Evolutionary conservation across 345 rosid species (phyloP).

Genomic region (Eucalyptus erythrocorys): DNA sequence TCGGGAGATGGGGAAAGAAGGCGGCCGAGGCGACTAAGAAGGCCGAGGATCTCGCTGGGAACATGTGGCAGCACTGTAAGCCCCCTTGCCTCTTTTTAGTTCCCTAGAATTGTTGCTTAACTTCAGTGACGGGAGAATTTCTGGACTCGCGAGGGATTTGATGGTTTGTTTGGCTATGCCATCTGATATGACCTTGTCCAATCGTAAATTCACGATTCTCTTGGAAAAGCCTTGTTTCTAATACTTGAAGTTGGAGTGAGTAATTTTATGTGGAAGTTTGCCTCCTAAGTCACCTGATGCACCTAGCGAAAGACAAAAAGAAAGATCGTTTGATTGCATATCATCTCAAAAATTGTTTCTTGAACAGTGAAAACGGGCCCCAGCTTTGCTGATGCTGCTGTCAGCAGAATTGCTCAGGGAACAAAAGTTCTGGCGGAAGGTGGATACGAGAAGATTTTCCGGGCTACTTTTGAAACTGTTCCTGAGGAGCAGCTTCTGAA

Average conservation of each 20-base stretch:
- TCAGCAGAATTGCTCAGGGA: conserved; percentile 83
- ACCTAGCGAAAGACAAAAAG: neutral
- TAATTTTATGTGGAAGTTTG: neutral
- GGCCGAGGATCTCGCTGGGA: conserved; percentile 90
- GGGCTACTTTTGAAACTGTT: conserved; percentile 57
- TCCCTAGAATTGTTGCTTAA: neutral
- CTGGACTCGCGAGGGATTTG: neutral
- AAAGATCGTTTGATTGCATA: neutral
- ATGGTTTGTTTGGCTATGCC: neutral
- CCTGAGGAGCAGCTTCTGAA: conserved; percentile 76
- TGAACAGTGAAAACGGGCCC: conserved; percentile 85
- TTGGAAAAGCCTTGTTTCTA: neutral
- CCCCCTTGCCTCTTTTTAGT: neutral
- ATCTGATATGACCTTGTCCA: neutral
- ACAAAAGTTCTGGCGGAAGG: conserved; percentile 93
- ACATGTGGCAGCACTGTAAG: conserved; percentile 84
- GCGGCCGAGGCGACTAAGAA: conserved; percentile 87
- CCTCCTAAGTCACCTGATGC: neutral
- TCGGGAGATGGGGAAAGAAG: conserved; percentile 89
- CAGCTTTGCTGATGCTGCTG: conserved; percentile 88
- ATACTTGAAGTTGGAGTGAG: neutral
- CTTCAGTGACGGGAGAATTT: neutral
- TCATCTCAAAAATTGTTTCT: neutral
- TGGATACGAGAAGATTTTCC: conserved; percentile 86
- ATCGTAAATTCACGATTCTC: neutral